These are phyloP conservation scores for Clonostachys solani DNA, from an alignment of 2,329 filamentous ascomycete species.

Conservation along the genomic window DNA sequence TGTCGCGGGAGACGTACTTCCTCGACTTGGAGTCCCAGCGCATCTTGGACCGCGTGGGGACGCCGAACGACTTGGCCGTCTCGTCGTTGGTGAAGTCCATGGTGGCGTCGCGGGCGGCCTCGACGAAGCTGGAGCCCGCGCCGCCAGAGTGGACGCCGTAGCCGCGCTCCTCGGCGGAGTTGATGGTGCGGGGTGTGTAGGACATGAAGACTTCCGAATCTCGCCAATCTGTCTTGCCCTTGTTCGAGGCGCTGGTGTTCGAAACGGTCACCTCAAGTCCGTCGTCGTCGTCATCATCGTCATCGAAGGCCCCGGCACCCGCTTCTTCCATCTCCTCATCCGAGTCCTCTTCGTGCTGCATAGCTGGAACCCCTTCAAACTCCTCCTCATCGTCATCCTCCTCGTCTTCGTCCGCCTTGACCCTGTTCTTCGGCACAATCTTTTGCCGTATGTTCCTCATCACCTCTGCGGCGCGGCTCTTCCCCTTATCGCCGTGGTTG, in stretches of 20 bases:
- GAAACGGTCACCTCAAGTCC: conserved; percentile 70
- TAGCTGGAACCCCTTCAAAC: conserved; percentile 14
- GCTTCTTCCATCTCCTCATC: conserved; percentile 36
- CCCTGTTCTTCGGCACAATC: conserved; percentile 54
- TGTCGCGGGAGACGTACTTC: conserved; percentile 88
- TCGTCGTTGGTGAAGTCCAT: conserved; percentile 96
- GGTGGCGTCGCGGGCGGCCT: conserved; percentile 78
- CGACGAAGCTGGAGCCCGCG: conserved; percentile 73
- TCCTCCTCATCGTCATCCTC: conserved; percentile 18
- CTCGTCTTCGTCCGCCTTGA: conserved; percentile 32
- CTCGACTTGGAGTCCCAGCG: conserved; percentile 96
- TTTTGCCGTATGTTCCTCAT: conserved; percentile 69
- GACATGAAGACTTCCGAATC: conserved; percentile 95
- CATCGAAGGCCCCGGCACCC: conserved; percentile 20
- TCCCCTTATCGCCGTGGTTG: conserved; percentile 68
- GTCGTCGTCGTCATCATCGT: conserved; percentile 54
- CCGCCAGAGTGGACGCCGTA: conserved; percentile 89
- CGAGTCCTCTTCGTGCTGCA: conserved; percentile 23
- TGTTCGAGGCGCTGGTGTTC: conserved; percentile 47
- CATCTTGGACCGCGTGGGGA: conserved; percentile 70
- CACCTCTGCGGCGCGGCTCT: conserved; percentile 67
- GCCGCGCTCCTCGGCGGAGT: conserved; percentile 81
- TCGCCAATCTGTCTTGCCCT: conserved; percentile 63
- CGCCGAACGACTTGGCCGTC: conserved; percentile 71
- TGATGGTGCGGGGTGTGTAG: conserved; percentile 78